phyloP scores from a whole-genome alignment of 1,284 basidiomycete species.

The Cutaneotrichosporon cavernicola region DNA sequence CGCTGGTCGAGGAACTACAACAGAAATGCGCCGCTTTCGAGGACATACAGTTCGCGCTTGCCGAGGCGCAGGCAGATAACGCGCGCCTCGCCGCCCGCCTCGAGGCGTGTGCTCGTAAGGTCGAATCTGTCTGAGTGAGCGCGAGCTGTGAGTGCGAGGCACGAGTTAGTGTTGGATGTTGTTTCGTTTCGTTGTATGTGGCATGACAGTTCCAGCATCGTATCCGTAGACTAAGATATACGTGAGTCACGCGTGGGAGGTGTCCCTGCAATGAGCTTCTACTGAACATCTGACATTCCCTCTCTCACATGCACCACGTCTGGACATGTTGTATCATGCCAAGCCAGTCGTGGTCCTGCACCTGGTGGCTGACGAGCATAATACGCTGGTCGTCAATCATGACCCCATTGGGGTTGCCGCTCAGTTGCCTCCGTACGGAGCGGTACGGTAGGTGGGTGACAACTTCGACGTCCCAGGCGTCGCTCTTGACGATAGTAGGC shows the following conservation, averaged over 20 bases:
- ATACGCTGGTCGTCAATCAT: conserved; percentile 49
- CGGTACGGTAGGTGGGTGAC: conserved; percentile 34
- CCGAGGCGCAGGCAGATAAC: neutral
- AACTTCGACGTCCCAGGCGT: conserved; percentile 37
- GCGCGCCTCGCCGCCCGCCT: conserved; percentile 5
- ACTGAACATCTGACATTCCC: neutral
- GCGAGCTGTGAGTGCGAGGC: neutral
- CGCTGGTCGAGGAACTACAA: conserved; percentile 1
- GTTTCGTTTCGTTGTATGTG: neutral
- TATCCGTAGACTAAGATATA: neutral
- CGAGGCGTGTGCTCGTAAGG: neutral
- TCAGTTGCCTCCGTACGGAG: conserved; percentile 28
- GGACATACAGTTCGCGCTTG: conserved; percentile 3
- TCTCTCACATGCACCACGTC: conserved; percentile 9
- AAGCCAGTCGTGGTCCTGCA: neutral
- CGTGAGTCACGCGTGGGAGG: neutral
- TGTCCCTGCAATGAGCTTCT: neutral
- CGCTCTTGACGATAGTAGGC: conserved; percentile 28
- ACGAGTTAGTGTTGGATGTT: neutral
- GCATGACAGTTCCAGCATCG: neutral
- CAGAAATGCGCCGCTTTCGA: neutral
- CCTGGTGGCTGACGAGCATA: neutral
- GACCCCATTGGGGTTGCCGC: conserved; percentile 36
- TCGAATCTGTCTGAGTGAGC: neutral
- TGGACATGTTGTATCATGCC: neutral